phyloP scores from a whole-genome alignment of 1,284 basidiomycete genomes.

The Porogramme epimiltina region DNA sequence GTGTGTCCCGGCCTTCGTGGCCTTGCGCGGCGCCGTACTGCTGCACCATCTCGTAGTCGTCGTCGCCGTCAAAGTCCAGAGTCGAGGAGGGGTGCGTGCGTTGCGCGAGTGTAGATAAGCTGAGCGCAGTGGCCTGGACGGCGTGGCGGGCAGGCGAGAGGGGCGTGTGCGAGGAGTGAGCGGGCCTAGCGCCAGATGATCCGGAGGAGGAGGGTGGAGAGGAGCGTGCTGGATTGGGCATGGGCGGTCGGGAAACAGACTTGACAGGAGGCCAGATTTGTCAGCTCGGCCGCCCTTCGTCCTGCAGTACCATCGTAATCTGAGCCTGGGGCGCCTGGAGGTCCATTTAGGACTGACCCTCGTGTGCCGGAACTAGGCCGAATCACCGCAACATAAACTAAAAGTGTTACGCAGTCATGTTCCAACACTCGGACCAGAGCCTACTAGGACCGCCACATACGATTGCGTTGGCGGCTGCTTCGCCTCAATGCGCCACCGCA shows the following conservation, averaged over 20 bases:
- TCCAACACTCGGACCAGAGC: no score
- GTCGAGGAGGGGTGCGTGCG: slow-evolving; percentile 10
- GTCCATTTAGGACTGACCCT: no score
- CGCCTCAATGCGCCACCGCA: no score
- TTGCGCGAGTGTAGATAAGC: slow-evolving; percentile 10
- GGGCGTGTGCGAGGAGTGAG: not conserved
- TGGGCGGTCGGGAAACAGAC: slow-evolving; percentile 9
- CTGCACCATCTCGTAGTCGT: slow-evolving; percentile 60
- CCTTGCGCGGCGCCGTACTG: slow-evolving; percentile 56
- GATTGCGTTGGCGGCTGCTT: no score
- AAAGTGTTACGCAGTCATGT: no score
- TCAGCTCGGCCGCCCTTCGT: slow-evolving; percentile 10
- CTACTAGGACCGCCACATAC: no score
- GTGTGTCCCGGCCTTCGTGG: slow-evolving; percentile 13
- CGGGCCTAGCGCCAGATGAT: not conserved
- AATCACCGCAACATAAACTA: no score
- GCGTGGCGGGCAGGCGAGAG: slow-evolving; percentile 1
- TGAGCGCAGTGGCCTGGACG: slow-evolving; percentile 18
- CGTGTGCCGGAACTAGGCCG: no score
- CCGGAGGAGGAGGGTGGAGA: not conserved
- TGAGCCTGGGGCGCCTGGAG: no score
- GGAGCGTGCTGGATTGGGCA: slow-evolving; percentile 10
- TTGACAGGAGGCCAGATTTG: slow-evolving; percentile 17
- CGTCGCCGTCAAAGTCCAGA: slow-evolving; percentile 23
- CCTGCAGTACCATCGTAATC: no score